Evolutionary conservation across 768 basidiomycete species (phyloP), one percentile per base, ranked within the genome.

Genomic region (Boletellus ananas): DNA sequence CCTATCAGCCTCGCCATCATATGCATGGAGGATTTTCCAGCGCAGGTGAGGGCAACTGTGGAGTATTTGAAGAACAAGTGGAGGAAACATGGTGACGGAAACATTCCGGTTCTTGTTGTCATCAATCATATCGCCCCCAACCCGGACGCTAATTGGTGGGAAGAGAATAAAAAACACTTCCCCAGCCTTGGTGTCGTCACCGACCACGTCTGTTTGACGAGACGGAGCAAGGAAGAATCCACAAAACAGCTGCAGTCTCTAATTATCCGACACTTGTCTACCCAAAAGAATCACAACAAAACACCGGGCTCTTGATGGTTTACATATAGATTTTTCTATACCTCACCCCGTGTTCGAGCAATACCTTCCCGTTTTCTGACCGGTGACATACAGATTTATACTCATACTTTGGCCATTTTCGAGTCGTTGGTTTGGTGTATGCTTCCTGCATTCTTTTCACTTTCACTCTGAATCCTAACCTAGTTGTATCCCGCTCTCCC

Each of bases 1-100:
- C 54, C 54, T 7, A 56, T 61, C 43, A 59, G 51, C 46, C 60
- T 61, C 16, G 60, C 54, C 34, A 25, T 61, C 49, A 53, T 61
- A 35, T 61, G 60, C 34, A 36, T 57, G 54, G 54, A 61, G 23
- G 60, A 61, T 35, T 53, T 54, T 39, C 51, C 60, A 1, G 43
- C 49, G 2, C 60, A 61, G 7, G 60, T 61, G 0, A 62, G 20
- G 45, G 57, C 57, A 20, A 56, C 60, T 13, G 49, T 58, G n/a
- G 49, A 54, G 14, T 59, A 61, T 12, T 21, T 61, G 50, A 29
- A 51, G 31, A 50, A 35, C 20, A 52, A 44, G 44, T 61, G 61
- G 60, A 38, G 12, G 21, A 60, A 52, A 7, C 60, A 57, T 21
- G 52, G 50, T 4, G 17, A 53, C 8, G 48, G 52, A 12, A 54